Base-by-base conservation (phyloP, 768 basidiomycete genomes). In the Saitozyma podzolica region DNA sequence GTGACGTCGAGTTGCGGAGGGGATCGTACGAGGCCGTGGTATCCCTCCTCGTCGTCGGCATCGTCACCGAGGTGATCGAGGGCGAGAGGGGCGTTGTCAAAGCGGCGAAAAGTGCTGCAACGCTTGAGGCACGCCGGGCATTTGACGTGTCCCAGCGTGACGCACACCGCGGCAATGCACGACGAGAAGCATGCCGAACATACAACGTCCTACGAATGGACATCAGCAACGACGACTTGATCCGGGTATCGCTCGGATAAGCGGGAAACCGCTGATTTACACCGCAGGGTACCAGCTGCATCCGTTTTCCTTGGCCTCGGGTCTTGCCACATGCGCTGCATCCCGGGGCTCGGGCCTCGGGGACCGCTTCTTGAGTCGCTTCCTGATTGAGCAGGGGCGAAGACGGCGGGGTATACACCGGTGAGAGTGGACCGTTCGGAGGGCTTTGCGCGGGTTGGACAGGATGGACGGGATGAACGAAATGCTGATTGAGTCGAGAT, bases 141-240 rank as follows among this genome's bases (percentile, higher is more conserved):
- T 48, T 62, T 58, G 17, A 68, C 66, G 14, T 58, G 37, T 5
- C 61, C 62, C 5, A 58, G 40, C 7, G 60, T 64, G 13, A 70
- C 67, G 3, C 70, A 68, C 6, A 75, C 73, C 1, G 70, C 68
- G 0, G 73, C 61, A 6, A 75, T 49, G 2, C 62, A 58, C 1
- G 73, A 65, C 5, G 68, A 64, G 56, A 72, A 75, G 47, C 73
- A 75, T 7, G 62, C 40, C n/a, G 64, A 58, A 56, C 73, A 75
- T 41, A 61, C 45, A 40, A 67, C 55, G 50, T 75, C 59, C 70
- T 75, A 29, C 29, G 29, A 2, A 16, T 19, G 13, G 29, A 63
- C 61, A 13, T 45, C 16, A 42, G 13, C 56, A 41, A 48, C 47
- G 47, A 48, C 6, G 14, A 6, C 47, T 47, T 49, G n/a, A 14